Evolutionary conservation across 1,284 basidiomycete species (phyloP).

Genomic region (Phellinidium pouzarii): DNA sequence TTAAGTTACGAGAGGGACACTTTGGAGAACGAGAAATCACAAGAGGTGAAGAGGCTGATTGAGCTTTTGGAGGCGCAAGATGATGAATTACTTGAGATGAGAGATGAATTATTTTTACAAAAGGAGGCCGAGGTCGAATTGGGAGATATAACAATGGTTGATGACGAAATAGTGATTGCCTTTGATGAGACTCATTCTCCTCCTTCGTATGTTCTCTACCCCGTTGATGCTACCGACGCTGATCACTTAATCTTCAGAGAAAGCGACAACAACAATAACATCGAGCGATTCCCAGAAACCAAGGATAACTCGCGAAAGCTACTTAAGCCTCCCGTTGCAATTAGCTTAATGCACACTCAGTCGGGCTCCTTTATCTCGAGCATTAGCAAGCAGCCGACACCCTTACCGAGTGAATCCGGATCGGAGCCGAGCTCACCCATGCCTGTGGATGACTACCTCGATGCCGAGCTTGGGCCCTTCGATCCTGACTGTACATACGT

Average conservation of each 20-base stretch:
- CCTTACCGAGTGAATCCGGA: slow-evolving; percentile 33
- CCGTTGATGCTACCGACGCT: background rate
- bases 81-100: background rate
- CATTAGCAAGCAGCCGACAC: slow-evolving; percentile 43
- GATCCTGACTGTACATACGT: background rate
- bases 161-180: background rate
- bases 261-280: too few species aligned
- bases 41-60: slow-evolving; percentile 19
- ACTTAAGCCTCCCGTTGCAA: background rate
- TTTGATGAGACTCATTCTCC: background rate
- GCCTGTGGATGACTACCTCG: background rate
- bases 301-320: background rate
- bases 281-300: too few species aligned
- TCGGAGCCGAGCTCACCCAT: slow-evolving; percentile 5
- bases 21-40: slow-evolving; percentile 18
- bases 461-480: background rate
- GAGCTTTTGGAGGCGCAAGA: slow-evolving; percentile 8
- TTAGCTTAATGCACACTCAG: slow-evolving; percentile 31
- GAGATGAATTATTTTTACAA: background rate
- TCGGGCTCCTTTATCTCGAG: slow-evolving; percentile 41
- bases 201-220: background rate
- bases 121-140: background rate
- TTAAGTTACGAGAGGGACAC: slow-evolving; percentile 13
- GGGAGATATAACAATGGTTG: background rate
- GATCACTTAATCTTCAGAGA: too few species aligned